Evolutionary conservation across 2,329 filamentous ascomycete species (phyloP).

Genomic region (Colletotrichum incanum): DNA sequence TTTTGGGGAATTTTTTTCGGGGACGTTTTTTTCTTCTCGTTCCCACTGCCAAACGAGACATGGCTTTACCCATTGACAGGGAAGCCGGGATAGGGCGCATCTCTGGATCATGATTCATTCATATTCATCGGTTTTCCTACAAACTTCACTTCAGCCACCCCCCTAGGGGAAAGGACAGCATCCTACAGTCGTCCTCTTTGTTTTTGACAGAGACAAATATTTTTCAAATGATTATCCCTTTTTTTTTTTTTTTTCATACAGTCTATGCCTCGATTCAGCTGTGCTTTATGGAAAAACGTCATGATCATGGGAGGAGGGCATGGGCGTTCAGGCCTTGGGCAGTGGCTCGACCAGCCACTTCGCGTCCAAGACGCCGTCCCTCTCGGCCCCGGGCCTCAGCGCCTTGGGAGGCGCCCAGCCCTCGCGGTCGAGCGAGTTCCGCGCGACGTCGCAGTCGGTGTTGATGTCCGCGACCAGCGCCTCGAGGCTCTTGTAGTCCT

Average conservation of each 20-base stretch:
- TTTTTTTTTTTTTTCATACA: slow-evolving; percentile 8
- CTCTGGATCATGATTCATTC: slow-evolving; percentile 18
- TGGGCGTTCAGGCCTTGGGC: background rate
- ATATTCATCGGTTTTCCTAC: slow-evolving; percentile 12
- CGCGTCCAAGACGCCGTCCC: slow-evolving; percentile 53
- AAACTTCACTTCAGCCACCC: slow-evolving; percentile 25
- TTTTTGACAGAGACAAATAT: slow-evolving; percentile 13
- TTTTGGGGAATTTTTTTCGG: slow-evolving; percentile 1
- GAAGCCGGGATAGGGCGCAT: slow-evolving; percentile 27
- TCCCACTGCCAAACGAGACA: slow-evolving; percentile 8
- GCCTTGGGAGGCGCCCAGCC: slow-evolving; percentile 68
- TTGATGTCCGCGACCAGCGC: slow-evolving; percentile 90
- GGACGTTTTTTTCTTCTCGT: background rate
- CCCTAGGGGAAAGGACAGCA: background rate
- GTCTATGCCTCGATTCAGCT: slow-evolving; percentile 28
- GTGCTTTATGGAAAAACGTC: slow-evolving; percentile 7
- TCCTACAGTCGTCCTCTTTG: background rate
- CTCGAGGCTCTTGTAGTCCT: slow-evolving; percentile 88
- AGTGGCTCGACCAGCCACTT: slow-evolving; percentile 57
- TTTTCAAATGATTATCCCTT: background rate
- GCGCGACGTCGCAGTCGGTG: slow-evolving; percentile 88
- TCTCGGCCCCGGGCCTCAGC: slow-evolving; percentile 44
- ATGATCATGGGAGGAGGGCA: background rate
- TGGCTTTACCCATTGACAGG: slow-evolving; percentile 17
- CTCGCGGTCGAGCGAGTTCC: slow-evolving; percentile 77